phyloP scores from a whole-genome alignment of 2,329 filamentous ascomycete species.

The Clarireedia sp. region DNA sequence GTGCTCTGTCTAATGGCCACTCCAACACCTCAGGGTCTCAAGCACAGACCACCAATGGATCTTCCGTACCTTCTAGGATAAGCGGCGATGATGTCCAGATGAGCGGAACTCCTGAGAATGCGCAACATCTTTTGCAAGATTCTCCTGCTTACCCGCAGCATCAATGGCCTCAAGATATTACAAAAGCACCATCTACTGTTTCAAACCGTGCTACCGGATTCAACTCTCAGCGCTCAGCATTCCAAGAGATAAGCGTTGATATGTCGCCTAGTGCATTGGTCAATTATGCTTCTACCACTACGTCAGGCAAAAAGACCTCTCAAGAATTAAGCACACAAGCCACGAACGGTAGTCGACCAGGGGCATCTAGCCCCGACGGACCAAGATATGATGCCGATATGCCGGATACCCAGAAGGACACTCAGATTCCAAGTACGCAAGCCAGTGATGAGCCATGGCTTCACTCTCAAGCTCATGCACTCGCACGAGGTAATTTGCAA shows the following conservation, averaged over 20 bases:
- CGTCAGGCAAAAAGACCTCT: slow-evolving; percentile 71
- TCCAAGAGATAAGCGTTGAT: slow-evolving; percentile 50
- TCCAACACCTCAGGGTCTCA: slow-evolving; percentile 33
- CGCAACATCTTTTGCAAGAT: slow-evolving; percentile 33
- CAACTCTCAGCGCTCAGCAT: slow-evolving; percentile 50
- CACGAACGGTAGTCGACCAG: slow-evolving; percentile 51
- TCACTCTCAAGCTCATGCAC: slow-evolving; percentile 49
- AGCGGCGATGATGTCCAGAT: slow-evolving; percentile 52
- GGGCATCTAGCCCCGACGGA: slow-evolving; percentile 24
- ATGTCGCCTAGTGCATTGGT: slow-evolving; percentile 51
- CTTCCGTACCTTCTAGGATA: slow-evolving; percentile 36
- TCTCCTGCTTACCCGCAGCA: slow-evolving; percentile 40
- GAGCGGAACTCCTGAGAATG: slow-evolving; percentile 42
- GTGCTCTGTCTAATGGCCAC: slow-evolving; percentile 52
- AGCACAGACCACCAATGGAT: slow-evolving; percentile 46
- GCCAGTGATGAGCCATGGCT: slow-evolving; percentile 45
- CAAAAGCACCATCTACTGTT: slow-evolving; percentile 35
- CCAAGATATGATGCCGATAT: slow-evolving; percentile 30
- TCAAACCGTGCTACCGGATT: slow-evolving; percentile 28
- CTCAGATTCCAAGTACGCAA: slow-evolving; percentile 16
- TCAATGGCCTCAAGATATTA: slow-evolving; percentile 28
- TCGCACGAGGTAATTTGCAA: slow-evolving; percentile 34
- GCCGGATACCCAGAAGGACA: slow-evolving; percentile 42
- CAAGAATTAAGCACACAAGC: slow-evolving; percentile 59
- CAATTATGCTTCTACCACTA: slow-evolving; percentile 87